phyloP scores from a whole-genome alignment of 805 yeast genomes.

The Teunomyces barrocoloradensis region DNA sequence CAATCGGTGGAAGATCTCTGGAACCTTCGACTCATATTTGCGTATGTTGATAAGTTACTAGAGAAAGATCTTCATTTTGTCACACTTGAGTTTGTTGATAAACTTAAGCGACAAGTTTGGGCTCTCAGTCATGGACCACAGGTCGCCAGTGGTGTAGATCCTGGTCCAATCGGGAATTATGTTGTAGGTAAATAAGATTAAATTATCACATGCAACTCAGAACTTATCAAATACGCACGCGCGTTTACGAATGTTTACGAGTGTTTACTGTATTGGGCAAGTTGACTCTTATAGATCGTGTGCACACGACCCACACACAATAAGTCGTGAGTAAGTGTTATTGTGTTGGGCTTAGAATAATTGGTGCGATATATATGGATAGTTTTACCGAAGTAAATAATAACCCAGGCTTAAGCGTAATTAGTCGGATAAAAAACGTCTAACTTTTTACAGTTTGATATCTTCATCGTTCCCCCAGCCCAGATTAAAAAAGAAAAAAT shows the following conservation, averaged over 20 bases:
- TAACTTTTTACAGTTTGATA: neutral
- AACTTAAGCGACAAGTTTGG: constrained; percentile 47
- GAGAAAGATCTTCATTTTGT: constrained; percentile 43
- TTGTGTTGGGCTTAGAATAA: neutral
- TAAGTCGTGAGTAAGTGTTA: neutral
- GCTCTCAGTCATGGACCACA: constrained; percentile 2
- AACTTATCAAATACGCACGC: neutral
- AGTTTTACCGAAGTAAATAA: neutral
- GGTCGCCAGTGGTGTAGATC: neutral
- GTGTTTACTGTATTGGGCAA: neutral
- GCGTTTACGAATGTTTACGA: neutral
- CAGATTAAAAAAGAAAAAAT: neutral
- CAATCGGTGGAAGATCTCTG: constrained; percentile 53
- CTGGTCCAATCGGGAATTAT: neutral
- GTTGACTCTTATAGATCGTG: neutral
- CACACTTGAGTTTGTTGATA: constrained; percentile 51
- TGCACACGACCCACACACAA: neutral
- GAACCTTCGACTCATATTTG: constrained; percentile 61
- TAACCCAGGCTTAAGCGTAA: neutral
- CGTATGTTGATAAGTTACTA: constrained; percentile 50
- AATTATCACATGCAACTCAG: neutral
- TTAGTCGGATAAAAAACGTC: neutral
- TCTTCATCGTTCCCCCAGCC: neutral
- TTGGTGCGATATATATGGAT: neutral
- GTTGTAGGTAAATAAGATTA: neutral